Conservation (phyloP, 805 yeast genomes). For the Limtongia smithiae region DNA sequence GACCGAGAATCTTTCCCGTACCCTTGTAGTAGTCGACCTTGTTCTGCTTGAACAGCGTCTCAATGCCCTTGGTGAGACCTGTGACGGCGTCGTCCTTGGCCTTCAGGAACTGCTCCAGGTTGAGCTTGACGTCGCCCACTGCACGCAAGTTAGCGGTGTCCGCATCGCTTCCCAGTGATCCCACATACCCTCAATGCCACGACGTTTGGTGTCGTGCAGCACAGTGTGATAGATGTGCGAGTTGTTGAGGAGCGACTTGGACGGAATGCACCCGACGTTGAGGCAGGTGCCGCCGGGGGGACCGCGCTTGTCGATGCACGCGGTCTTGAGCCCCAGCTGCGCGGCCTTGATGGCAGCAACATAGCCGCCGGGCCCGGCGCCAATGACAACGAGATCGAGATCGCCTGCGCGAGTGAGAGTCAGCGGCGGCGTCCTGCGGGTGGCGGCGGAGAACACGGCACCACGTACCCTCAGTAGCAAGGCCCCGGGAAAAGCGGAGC, state of each 20-base stretch:
- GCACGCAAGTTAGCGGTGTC: too few species aligned
- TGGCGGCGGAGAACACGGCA: neutral
- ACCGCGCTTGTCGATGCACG: constrained; percentile 97
- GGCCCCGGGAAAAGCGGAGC: constrained; percentile 18
- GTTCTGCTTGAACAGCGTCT: constrained; percentile 91
- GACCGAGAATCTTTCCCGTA: constrained; percentile 80
- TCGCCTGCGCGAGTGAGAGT: constrained; percentile 37
- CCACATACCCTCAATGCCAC: constrained; percentile 78
- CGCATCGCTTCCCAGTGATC: neutral
- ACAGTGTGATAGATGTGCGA: constrained; percentile 89
- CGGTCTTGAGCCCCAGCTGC: constrained; percentile 89
- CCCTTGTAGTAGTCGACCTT: constrained; percentile 94
- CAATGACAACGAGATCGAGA: constrained; percentile 91
- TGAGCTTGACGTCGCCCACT: constrained; percentile 61
- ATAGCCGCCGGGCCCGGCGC: constrained; percentile 99
- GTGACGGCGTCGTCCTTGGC: constrained; percentile 89
- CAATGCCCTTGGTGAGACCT: constrained; percentile 90
- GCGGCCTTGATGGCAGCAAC: constrained; percentile 99
- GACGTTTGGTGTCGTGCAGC: constrained; percentile 71
- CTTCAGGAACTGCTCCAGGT: constrained; percentile 75
- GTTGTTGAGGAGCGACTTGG: constrained; percentile 92
- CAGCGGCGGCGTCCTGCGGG: neutral
- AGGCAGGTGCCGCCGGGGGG: constrained; percentile 96
- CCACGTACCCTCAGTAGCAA: constrained; percentile 25
- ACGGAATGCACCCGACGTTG: constrained; percentile 98